A percentile compares a stretch with the other conserved stretches of the same genome.
These are phyloP conservation scores for Arthrobotrys pseudoclavata DNA, from an alignment of 2,329 filamentous ascomycete species.

Conservation along the genomic window DNA sequence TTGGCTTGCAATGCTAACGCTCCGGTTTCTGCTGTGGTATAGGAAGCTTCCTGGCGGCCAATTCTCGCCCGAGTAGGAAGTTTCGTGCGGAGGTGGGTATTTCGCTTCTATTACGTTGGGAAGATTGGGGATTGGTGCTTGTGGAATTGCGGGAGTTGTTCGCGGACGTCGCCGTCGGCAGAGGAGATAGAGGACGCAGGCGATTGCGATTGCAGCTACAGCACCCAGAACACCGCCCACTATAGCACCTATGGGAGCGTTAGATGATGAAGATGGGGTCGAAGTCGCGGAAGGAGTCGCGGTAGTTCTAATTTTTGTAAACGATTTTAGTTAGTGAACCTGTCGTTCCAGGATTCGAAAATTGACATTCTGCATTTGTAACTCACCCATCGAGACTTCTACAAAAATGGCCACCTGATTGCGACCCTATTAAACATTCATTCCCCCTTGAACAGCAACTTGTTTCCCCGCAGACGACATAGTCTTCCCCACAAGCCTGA, in stretches of 20 bases:
- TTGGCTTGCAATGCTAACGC: conserved; percentile 34
- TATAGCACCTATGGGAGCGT: conserved; percentile 40
- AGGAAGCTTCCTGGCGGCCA: conserved; percentile 56
- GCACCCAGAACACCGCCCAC: conserved; percentile 36
- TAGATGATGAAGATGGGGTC: conserved; percentile 32
- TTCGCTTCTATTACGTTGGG: conserved; percentile 55
- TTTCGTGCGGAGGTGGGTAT: conserved; percentile 51
- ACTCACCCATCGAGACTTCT: conserved; percentile 30
- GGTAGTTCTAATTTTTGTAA: conserved; percentile 15
- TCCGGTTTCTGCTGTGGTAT: conserved; percentile 48
- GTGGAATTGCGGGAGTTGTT: conserved; percentile 45
- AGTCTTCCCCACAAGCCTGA: conserved; percentile 26
- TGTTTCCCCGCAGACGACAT: conserved; percentile 21
- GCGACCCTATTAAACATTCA: conserved; percentile 43
- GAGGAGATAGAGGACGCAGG: conserved; percentile 20
- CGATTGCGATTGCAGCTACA: conserved; percentile 19
- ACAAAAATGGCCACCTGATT: conserved; percentile 28
- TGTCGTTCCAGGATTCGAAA: not conserved
- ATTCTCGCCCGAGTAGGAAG: conserved; percentile 50
- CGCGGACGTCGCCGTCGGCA: conserved; percentile 24
- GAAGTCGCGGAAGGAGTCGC: conserved; percentile 25
- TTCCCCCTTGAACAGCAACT: conserved; percentile 26
- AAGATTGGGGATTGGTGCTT: conserved; percentile 46
- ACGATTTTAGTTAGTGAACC: conserved; percentile 7
- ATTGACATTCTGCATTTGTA: not conserved